These are phyloP conservation scores for Penicillium palitans DNA, from an alignment of 2,329 filamentous ascomycete genomes.

Conservation along the genomic window DNA sequence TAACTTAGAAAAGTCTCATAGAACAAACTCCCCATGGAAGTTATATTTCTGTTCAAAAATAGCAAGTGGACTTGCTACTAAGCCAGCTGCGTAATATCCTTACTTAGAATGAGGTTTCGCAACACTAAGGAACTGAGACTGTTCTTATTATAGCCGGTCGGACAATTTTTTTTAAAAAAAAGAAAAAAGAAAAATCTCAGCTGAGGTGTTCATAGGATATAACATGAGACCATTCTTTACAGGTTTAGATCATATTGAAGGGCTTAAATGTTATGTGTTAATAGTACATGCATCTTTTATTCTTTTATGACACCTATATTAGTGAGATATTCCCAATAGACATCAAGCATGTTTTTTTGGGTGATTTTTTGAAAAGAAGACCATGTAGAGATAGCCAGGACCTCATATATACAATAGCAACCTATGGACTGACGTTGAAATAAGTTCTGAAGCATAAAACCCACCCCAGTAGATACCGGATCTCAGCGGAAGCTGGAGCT, in stretches of 20 bases:
- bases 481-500: background rate
- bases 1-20: background rate
- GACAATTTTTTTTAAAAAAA: background rate
- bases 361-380: background rate
- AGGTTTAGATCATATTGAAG: too few species aligned
- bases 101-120: background rate
- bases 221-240: background rate
- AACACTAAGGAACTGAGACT: background rate
- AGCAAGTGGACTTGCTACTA: background rate
- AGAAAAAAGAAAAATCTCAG: background rate
- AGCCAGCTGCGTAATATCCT: too few species aligned
- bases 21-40: background rate
- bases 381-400: background rate
- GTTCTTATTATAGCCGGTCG: background rate
- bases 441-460: background rate
- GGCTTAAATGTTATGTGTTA: background rate
- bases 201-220: background rate
- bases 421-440: slow-evolving; percentile 1
- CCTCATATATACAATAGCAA: background rate
- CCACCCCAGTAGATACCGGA: background rate
- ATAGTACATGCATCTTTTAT: background rate
- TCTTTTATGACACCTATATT: background rate
- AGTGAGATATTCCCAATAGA: background rate
- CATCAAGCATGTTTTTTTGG: background rate
- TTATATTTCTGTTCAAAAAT: background rate